Percentiles rank a stretch among this genome's conserved stretches.
Conservation (phyloP, 108 stramenopile genomes). For the Skeletonema menzelii region DNA sequence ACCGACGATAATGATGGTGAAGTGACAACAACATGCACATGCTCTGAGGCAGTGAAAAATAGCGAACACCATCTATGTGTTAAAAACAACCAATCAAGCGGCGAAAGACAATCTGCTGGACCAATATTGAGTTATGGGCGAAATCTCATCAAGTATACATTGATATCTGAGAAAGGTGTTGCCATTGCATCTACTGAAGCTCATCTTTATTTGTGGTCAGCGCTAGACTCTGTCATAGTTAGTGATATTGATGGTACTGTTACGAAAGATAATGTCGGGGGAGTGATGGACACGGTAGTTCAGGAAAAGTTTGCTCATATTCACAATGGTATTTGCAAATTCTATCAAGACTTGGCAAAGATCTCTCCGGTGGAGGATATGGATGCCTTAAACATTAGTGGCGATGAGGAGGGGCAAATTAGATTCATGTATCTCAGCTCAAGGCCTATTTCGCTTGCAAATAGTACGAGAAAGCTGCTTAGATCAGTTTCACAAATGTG, state of each 20-base stretch:
- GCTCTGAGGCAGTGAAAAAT: background rate
- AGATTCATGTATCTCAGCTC: constrained; percentile 75
- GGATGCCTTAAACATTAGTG: constrained; percentile 8
- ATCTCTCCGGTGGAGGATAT: background rate
- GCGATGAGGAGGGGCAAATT: constrained; percentile 28
- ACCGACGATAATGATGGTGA: background rate
- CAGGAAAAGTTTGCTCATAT: constrained; percentile 60
- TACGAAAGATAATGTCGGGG: constrained; percentile 73
- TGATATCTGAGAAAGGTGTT: constrained; percentile 1
- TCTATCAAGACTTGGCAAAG: constrained; percentile 44
- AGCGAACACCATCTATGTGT: constrained; percentile 8
- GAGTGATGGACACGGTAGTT: constrained; percentile 68
- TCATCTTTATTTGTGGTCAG: constrained; percentile 66
- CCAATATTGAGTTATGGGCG: constrained; percentile 30
- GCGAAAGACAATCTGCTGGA: background rate
- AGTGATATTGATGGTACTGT: constrained; percentile 87
- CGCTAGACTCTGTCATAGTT: constrained; percentile 57
- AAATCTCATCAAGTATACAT: constrained; percentile 40
- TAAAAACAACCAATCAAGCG: background rate
- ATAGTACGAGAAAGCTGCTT: constrained; percentile 68
- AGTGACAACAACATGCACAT: background rate
- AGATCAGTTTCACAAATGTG: constrained; percentile 19
- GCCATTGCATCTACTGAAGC: constrained; percentile 53
- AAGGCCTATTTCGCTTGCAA: constrained; percentile 65
- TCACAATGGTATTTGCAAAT: constrained; percentile 68